These are phyloP conservation scores for Corymbia maculata DNA, from an alignment of 345 rosid species.

Conservation along the genomic window DNA sequence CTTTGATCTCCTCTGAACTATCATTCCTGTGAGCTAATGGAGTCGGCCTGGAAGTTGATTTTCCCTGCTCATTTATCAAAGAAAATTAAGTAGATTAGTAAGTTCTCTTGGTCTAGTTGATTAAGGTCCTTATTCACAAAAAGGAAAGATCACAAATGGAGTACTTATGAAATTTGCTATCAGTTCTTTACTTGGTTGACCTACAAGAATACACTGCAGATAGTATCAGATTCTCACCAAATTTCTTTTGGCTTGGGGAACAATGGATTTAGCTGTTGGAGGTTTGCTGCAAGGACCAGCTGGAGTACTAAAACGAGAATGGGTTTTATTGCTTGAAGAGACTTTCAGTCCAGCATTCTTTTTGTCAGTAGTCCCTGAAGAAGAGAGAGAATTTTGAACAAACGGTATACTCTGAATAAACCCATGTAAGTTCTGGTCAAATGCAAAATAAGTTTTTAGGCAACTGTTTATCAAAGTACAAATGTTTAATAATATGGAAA, in stretches of 20 bases:
- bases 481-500: neutral
- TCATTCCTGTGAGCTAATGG: conserved; percentile 21
- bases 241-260: conserved; percentile 41
- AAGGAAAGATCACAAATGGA: neutral
- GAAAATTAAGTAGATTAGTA: neutral
- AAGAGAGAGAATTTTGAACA: neutral
- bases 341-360: conserved; percentile 27
- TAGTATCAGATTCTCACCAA: conserved; percentile 28
- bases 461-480: neutral
- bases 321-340: conserved; percentile 16
- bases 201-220: neutral
- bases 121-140: neutral
- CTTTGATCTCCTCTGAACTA: conserved; percentile 18
- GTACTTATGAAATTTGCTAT: neutral
- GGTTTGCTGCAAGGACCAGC: conserved; percentile 30
- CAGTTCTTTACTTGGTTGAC: neutral
- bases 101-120: neutral
- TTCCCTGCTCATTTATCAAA: conserved; percentile 24
- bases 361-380: conserved; percentile 23
- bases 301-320: conserved; percentile 22
- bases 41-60: conserved; percentile 9
- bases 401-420: neutral
- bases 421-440: neutral
- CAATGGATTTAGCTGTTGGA: conserved; percentile 24
- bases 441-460: neutral